Evolutionary conservation across 2,329 filamentous ascomycete species (phyloP), one percentile per base, ranked within the genome.

Genomic region (Fusarium floridanum): DNA sequence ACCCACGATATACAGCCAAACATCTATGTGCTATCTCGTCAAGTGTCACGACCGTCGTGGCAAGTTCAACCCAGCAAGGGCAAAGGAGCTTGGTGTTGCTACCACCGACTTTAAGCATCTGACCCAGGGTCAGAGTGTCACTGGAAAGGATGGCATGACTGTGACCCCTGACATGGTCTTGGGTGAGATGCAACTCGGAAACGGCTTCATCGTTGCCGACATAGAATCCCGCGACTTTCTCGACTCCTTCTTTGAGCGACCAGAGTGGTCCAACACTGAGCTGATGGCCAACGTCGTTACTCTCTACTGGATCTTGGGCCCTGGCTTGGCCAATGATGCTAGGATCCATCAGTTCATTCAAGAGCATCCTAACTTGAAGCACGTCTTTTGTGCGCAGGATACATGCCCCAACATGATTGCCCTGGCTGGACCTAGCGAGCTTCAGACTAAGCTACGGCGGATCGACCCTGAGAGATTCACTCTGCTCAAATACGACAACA

Each of bases 131-230:
- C 74, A 91, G 71, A 91, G 82, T 57, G 91, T 97, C 2, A 83
- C 85, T 63, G 91, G 90, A 27, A 84, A 86, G 16, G 88, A 92
- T 76, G 95, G 94, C 6, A 87, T 86, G 8, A 88, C 88, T 0
- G 90, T 99, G 34, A 97, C 92, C 0, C 93, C 96, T 1, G 93
- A 97, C 0, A 97, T 97, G 92, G 95, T 98, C 1, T 80, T 99
- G 61, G 94, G 89, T 2, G 86, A 91, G 12, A 83, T 88, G 4
- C 88, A 91, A 65, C 87, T 89, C 7, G 95, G 95, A 12, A 89
- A 87, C 65, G 95, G 94, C 3, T 87, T 98, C 73, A 93, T 94
- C 10, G 87, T 99, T 9, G 86, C 97, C 45, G 95, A 98, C 76
- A 82, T 99, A 9, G 94, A 95, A 1, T 89, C 91, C 16, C 71